phyloP scores from a whole-genome alignment of 768 basidiomycete genomes.

The Suillus placidus region DNA sequence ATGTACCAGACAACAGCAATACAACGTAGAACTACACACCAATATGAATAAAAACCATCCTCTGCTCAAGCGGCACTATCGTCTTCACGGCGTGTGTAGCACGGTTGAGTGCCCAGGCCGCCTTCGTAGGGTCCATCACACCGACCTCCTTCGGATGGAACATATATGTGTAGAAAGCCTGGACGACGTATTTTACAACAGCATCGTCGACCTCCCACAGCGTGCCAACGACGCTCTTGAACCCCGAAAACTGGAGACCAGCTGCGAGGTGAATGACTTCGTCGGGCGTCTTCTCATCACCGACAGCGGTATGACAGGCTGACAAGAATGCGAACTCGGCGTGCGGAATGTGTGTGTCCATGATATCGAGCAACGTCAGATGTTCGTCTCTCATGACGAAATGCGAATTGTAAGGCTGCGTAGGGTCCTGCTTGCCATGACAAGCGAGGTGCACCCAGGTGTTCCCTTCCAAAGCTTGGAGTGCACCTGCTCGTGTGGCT shows the following conservation, averaged over 20 bases:
- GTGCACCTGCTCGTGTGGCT: constrained; percentile 18
- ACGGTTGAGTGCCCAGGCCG: not conserved
- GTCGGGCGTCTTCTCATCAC: too few relatives aligned
- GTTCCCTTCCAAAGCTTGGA: constrained; percentile 20
- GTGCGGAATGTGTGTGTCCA: not conserved
- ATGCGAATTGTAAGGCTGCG: constrained; percentile 29
- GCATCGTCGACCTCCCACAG: too few relatives aligned
- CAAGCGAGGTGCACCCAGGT: constrained; percentile 37
- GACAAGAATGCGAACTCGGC: not conserved
- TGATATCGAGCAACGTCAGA: not conserved
- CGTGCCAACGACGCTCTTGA: too few relatives aligned
- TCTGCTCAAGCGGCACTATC: not conserved
- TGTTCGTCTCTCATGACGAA: constrained; percentile 14
- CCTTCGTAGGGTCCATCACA: not conserved
- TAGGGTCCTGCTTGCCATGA: constrained; percentile 26
- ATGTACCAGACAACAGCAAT: not conserved
- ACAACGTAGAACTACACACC: not conserved
- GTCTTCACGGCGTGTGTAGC: not conserved
- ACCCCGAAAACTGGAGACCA: too few relatives aligned
- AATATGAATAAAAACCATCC: not conserved
- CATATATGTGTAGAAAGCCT: not conserved
- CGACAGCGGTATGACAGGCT: not conserved
- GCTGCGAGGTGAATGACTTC: too few relatives aligned
- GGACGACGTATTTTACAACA: too few relatives aligned
- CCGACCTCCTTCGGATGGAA: not conserved